Evolutionary conservation across 257 asterid genomes (phyloP).

Genomic region (Przewalskia tangutica): DNA sequence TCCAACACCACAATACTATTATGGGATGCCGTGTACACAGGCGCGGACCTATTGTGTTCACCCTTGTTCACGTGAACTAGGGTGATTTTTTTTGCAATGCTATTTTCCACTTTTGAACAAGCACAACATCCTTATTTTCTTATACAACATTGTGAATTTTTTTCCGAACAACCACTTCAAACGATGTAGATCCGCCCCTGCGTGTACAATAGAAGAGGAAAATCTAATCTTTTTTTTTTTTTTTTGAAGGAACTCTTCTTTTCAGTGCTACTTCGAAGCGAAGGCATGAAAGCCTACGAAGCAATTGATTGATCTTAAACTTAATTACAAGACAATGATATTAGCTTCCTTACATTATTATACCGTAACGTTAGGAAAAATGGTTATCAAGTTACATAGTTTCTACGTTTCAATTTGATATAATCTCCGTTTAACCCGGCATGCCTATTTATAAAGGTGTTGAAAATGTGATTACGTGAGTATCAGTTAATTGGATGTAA

Average conservation of each 20-base stretch:
- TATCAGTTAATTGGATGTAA: background rate
- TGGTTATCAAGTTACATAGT: background rate
- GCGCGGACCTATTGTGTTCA: too few relatives aligned
- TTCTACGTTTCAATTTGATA: background rate
- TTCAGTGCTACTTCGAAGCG: too few relatives aligned
- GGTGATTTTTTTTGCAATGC: too few relatives aligned
- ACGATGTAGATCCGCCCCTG: too few relatives aligned
- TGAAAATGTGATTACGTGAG: background rate
- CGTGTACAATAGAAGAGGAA: too few relatives aligned
- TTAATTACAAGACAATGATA: background rate
- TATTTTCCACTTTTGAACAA: too few relatives aligned
- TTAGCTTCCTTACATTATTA: background rate
- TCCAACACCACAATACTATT: background rate
- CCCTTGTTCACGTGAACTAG: too few relatives aligned
- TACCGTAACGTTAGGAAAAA: background rate
- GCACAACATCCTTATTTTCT: too few relatives aligned
- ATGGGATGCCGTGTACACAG: background rate
- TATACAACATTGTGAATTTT: too few relatives aligned
- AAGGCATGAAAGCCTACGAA: too few relatives aligned
- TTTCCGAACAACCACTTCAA: too few relatives aligned
- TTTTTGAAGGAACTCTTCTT: too few relatives aligned
- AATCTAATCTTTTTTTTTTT: background rate
- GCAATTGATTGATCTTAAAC: background rate
- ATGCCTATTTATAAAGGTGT: background rate
- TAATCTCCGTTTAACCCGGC: background rate